phyloP scores from a whole-genome alignment of 2,329 filamentous ascomycete species.

The Pestalotiopsis sp. region DNA sequence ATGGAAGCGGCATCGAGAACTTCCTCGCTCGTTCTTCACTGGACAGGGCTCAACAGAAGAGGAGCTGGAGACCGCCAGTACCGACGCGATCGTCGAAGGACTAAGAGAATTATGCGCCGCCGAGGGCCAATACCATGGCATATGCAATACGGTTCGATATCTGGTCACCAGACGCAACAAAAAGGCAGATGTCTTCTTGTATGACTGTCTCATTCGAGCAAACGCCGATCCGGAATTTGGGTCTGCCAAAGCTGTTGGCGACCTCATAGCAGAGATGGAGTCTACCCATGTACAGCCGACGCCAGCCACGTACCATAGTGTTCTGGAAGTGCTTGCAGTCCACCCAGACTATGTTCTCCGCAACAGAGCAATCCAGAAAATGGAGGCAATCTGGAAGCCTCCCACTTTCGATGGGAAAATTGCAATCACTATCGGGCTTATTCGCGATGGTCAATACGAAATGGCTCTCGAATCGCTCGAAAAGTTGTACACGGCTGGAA shows the following conservation, averaged over 20 bases:
- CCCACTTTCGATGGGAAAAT: constrained; percentile 65
- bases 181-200: constrained; percentile 61
- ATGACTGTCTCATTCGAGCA: constrained; percentile 74
- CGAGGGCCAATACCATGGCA: constrained; percentile 39
- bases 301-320: constrained; percentile 69
- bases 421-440: constrained; percentile 71
- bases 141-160: constrained; percentile 55
- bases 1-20: constrained; percentile 26
- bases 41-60: constrained; percentile 20
- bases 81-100: constrained; percentile 48
- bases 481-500: constrained; percentile 60
- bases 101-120: constrained; percentile 43
- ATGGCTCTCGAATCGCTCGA: constrained; percentile 74
- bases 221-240: constrained; percentile 68
- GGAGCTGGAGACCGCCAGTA: constrained; percentile 31
- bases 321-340: constrained; percentile 73
- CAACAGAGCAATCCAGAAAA: constrained; percentile 70
- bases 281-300: constrained; percentile 64
- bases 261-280: constrained; percentile 75
- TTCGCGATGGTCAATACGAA: constrained; percentile 84
- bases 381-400: constrained; percentile 73
- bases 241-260: constrained; percentile 64
- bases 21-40: constrained; percentile 26
- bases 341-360: constrained; percentile 86
- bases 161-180: constrained; percentile 61